A percentile compares a stretch with the other conserved stretches of the same genome.
phyloP scores from a whole-genome alignment of 2,329 filamentous ascomycete species.

The Ophiostoma angusticollis region DNA sequence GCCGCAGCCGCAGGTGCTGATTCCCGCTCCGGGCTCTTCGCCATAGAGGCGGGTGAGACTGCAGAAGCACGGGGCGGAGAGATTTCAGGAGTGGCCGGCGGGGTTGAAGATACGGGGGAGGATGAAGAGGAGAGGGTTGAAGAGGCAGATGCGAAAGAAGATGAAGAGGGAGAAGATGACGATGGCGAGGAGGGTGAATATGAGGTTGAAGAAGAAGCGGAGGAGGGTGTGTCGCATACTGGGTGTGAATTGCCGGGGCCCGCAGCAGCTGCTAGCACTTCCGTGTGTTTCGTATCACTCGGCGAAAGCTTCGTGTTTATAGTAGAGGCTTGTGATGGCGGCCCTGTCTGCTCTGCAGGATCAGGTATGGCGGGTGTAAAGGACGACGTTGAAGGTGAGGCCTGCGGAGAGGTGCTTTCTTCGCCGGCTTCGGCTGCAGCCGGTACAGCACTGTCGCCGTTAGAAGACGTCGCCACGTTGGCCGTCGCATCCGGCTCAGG shows the following conservation, averaged over 20 bases:
- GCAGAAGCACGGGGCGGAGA: not conserved
- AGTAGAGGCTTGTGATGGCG: too few relatives aligned
- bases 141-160: not conserved
- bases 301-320: too few relatives aligned
- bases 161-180: conserved; percentile 1
- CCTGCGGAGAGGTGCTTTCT: not conserved
- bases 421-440: too few relatives aligned
- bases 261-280: too few relatives aligned
- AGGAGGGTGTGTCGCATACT: not conserved
- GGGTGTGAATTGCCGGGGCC: not conserved
- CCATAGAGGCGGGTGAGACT: not conserved
- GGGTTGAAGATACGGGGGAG: not conserved
- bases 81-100: too few relatives aligned
- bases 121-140: not conserved
- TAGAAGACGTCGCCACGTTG: too few relatives aligned
- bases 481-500: too few relatives aligned
- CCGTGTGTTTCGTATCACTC: too few relatives aligned
- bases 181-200: not conserved
- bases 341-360: not conserved
- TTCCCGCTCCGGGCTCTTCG: not conserved
- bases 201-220: not conserved
- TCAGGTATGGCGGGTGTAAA: not conserved
- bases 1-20: not conserved
- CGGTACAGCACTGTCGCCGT: too few relatives aligned
- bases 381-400: not conserved